phyloP scores from a whole-genome alignment of 2,329 filamentous ascomycete species.

The Lecanosticta acicola region DNA sequence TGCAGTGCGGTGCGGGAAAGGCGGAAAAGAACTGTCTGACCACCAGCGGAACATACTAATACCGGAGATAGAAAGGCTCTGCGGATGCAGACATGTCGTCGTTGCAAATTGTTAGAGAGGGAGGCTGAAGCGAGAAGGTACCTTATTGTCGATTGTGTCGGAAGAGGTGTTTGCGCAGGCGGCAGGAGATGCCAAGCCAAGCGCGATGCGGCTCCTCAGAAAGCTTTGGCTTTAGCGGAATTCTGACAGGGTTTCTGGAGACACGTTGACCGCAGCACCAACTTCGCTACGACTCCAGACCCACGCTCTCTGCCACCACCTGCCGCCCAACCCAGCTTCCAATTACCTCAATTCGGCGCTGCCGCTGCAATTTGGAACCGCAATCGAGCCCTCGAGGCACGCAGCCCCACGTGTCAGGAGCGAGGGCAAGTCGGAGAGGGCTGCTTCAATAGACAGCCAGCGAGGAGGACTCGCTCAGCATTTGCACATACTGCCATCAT shows the following conservation, averaged over 20 bases:
- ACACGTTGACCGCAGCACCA: background rate
- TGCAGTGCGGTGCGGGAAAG: background rate
- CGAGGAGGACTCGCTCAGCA: constrained; percentile 25
- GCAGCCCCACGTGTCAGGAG: constrained; percentile 9
- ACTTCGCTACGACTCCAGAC: too few species aligned
- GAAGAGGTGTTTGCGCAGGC: background rate
- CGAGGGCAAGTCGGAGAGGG: constrained; percentile 17
- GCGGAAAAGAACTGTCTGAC: too few species aligned
- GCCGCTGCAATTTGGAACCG: background rate
- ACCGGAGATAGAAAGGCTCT: constrained; percentile 91
- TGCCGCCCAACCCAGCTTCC: too few species aligned
- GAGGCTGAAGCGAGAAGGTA: too few species aligned
- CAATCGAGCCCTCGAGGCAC: background rate
- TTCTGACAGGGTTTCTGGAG: background rate
- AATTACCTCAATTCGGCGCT: background rate
- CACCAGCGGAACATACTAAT: constrained; percentile 63
- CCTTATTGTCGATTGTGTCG: too few species aligned
- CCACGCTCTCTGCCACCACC: too few species aligned
- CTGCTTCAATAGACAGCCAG: constrained; percentile 26
- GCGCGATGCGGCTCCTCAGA: background rate
- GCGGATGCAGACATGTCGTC: constrained; percentile 53
- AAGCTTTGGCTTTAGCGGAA: background rate
- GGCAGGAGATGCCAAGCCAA: constrained; percentile 3
- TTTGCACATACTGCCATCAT: constrained; percentile 2
- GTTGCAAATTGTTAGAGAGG: background rate